Evolutionary conservation across 73 alveolate species (phyloP), one percentile per base, ranked within the genome.

Genomic region (Uronychia binucleata): DNA sequence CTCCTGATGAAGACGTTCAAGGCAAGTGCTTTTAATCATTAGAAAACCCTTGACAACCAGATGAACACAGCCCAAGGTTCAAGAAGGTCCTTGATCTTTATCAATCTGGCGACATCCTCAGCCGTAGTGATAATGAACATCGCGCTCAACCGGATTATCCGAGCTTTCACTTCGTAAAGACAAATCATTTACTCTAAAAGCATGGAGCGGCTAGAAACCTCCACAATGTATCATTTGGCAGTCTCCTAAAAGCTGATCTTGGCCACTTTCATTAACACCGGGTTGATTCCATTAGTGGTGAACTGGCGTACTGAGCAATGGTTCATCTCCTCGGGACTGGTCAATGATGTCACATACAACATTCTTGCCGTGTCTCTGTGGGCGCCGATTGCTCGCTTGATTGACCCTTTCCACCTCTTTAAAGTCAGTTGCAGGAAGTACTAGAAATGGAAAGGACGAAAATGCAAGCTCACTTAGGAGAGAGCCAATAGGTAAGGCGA

Each of bases 231-330:
- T 60, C 88, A 91, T 46, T 82, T 94, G 34, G 87, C 95, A 35
- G 92, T 91, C 33, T 95, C 98, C 0, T 60, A 79, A 34, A 94
- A 94, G 77, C 60, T 93, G 46, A 74, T 92, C 5, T 33, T 92
- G 28, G 96, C 96, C 19, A 75, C 86, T 57, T 94, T 94, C 78
- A 77, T 91, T 13, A 94, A 94, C 82, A 91, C 98, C 28, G 92
- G 95, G 26, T 34, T 94, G 8, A 87, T 94, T 26, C 92, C 95
- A 28, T 67, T 91, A 34, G 77, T 88, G 30, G 86, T 87, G 33
- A 83, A 85, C 74, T 27, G n/a, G 28, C 1, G 58, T 0, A 27
- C 29, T 0, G 80, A 35, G 26, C 75, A 80, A 26, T 92, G 93
- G 93, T 88, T 88, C 67, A 77, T 78, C 27, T 13, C 46, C 25